Conservation (phyloP, 352 stramenopile genomes). For the Phytophthora melonis region DNA sequence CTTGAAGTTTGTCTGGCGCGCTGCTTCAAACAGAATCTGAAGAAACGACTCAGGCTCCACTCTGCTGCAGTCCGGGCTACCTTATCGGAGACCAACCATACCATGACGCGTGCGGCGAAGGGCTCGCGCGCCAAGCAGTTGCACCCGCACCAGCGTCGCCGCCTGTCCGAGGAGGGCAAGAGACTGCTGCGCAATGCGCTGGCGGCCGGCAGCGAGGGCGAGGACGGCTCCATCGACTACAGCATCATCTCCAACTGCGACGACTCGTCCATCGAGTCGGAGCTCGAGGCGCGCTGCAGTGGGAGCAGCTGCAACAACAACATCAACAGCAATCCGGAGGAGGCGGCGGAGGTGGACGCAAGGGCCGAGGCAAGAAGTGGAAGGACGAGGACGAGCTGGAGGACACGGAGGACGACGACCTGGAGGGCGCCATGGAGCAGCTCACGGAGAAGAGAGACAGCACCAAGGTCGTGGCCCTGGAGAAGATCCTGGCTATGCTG, state of each 20-base stretch:
- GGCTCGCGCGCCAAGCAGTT: slow-evolving; percentile 28
- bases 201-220: slow-evolving; percentile 47
- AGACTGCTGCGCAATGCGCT: slow-evolving; percentile 62
- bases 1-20: not conserved
- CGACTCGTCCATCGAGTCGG: slow-evolving; percentile 66
- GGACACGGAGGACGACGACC: slow-evolving; percentile 40
- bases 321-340: not conserved
- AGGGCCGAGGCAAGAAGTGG: slow-evolving; percentile 42
- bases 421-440: slow-evolving; percentile 64
- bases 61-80: no score
- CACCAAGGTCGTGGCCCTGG: slow-evolving; percentile 63
- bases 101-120: slow-evolving; percentile 26
- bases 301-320: slow-evolving; percentile 44
- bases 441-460: slow-evolving; percentile 73
- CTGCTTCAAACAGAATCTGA: slow-evolving; percentile 3
- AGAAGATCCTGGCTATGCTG: slow-evolving; percentile 62
- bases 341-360: slow-evolving; percentile 18
- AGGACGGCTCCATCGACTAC: slow-evolving; percentile 39
- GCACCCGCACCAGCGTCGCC: slow-evolving; percentile 36
- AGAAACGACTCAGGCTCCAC: not conserved
- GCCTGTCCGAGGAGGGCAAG: slow-evolving; percentile 61
- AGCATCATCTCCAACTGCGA: slow-evolving; percentile 40
- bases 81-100: not conserved
- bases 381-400: slow-evolving; percentile 45
- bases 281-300: slow-evolving; percentile 69